Percentiles rank a stretch among this genome's conserved stretches.
phyloP scores from a whole-genome alignment of 768 basidiomycete genomes.

The Leccinellum albellum region DNA sequence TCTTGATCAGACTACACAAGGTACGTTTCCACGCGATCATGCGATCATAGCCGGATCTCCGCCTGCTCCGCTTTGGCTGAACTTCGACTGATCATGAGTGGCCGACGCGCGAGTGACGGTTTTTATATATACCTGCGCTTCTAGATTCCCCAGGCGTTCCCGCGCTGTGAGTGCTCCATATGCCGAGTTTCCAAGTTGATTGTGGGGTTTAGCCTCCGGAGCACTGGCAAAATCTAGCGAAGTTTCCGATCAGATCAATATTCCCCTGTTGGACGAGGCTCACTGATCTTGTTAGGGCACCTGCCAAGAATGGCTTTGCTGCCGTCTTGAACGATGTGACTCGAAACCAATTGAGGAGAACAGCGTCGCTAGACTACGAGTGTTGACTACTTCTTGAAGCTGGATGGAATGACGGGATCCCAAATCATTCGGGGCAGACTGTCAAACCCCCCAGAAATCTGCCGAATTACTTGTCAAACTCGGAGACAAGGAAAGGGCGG shows the following conservation, averaged over 20 bases:
- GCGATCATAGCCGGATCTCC: slow-evolving; percentile 14
- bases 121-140: not conserved
- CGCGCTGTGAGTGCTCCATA: slow-evolving; percentile 41
- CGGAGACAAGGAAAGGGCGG: slow-evolving; percentile 6
- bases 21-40: slow-evolving; percentile 27
- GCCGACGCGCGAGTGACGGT: not conserved
- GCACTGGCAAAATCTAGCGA: slow-evolving; percentile 50
- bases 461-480: slow-evolving; percentile 56
- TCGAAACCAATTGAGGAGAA: slow-evolving; percentile 50
- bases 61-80: slow-evolving; percentile 63
- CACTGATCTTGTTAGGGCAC: slow-evolving; percentile 1
- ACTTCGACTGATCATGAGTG: slow-evolving; percentile 34
- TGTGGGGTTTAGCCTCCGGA: slow-evolving; percentile 46
- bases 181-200: not conserved
- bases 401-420: too few relatives aligned
- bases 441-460: slow-evolving; percentile 63
- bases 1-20: slow-evolving; percentile 48
- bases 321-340: slow-evolving; percentile 64
- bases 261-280: not conserved
- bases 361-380: slow-evolving; percentile 15
- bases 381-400: slow-evolving; percentile 61
- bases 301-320: slow-evolving; percentile 65
- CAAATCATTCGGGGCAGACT: slow-evolving; percentile 45
- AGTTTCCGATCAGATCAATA: slow-evolving; percentile 41
- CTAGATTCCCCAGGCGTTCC: slow-evolving; percentile 66